Conservation (phyloP, 352 stramenopile species). For the Pythium phragmiticola region DNA sequence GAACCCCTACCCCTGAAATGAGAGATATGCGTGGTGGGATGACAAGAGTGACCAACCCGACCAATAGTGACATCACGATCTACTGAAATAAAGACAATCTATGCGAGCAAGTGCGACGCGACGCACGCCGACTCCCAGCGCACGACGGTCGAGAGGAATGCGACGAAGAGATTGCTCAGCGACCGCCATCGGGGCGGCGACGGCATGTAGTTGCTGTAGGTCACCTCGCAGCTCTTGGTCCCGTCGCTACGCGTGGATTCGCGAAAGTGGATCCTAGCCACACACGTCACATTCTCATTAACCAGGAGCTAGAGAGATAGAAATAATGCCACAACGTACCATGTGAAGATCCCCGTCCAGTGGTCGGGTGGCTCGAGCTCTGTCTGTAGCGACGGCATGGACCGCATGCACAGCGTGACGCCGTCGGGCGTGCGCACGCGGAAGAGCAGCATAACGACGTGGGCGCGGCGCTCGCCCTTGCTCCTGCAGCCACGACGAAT, state of each 20-base stretch:
- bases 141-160: slow-evolving; percentile 62
- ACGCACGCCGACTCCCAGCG: slow-evolving; percentile 58
- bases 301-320: neutral
- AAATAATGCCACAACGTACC: slow-evolving; percentile 6
- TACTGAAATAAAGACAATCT: neutral
- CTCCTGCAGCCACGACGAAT: slow-evolving; percentile 37
- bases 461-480: slow-evolving; percentile 33
- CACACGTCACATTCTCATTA: neutral
- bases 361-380: slow-evolving; percentile 6
- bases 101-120: slow-evolving; percentile 37
- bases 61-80: neutral
- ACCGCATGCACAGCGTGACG: slow-evolving; percentile 62
- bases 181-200: slow-evolving; percentile 36
- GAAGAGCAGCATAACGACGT: slow-evolving; percentile 62
- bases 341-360: slow-evolving; percentile 27
- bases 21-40: neutral
- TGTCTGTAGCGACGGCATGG: slow-evolving; percentile 20
- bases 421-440: slow-evolving; percentile 56
- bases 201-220: slow-evolving; percentile 28
- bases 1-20: neutral
- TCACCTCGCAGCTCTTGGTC: slow-evolving; percentile 15
- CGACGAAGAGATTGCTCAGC: slow-evolving; percentile 42
- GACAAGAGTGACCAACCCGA: neutral
- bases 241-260: neutral
- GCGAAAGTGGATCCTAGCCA: slow-evolving; percentile 24